Percentiles rank a stretch among this genome's conserved stretches.
phyloP scores from a whole-genome alignment of 805 yeast species.

The Vanderwaltozyma verrucispora region DNA sequence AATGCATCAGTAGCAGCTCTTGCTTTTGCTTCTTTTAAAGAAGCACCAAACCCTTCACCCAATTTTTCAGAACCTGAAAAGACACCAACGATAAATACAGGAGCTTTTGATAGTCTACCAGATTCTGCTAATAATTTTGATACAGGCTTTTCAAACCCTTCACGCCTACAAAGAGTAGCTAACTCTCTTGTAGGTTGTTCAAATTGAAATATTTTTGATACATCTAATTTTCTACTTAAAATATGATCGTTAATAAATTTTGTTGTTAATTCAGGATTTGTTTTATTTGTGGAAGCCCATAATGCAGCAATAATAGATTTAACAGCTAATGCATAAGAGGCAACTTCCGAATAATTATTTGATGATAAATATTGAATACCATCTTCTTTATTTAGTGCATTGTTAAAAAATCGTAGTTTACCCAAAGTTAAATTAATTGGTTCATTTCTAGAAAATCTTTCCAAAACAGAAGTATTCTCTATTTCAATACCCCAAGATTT shows the following conservation, averaged over 20 bases:
- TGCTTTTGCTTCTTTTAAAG: constrained; percentile 82
- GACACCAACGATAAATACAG: constrained; percentile 85
- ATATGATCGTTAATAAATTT: constrained; percentile 65
- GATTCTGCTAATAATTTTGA: constrained; percentile 85
- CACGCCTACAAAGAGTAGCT: constrained; percentile 63
- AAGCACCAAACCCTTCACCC: constrained; percentile 92
- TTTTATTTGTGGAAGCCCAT: constrained; percentile 45
- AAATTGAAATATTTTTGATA: constrained; percentile 66
- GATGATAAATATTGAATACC: constrained; percentile 44
- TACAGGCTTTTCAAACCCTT: constrained; percentile 62
- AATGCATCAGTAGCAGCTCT: constrained; percentile 87
- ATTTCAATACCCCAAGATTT: constrained; percentile 82
- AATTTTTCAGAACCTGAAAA: constrained; percentile 73
- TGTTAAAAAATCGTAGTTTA: constrained; percentile 42
- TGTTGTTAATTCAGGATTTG: constrained; percentile 48
- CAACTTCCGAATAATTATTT: constrained; percentile 23
- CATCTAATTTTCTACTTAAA: constrained; percentile 70
- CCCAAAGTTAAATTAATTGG: constrained; percentile 61
- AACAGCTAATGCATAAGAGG: constrained; percentile 55
- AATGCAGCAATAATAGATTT: constrained; percentile 78
- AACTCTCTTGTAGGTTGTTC: constrained; percentile 80
- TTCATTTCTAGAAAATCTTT: constrained; percentile 59
- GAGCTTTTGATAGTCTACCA: constrained; percentile 75
- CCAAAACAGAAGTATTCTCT: constrained; percentile 53
- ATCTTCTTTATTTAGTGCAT: constrained; percentile 27